Evolutionary conservation across 2,329 filamentous ascomycete genomes (phyloP), one percentile per base, ranked within the genome.

Genomic region (Aspergillus candidus): DNA sequence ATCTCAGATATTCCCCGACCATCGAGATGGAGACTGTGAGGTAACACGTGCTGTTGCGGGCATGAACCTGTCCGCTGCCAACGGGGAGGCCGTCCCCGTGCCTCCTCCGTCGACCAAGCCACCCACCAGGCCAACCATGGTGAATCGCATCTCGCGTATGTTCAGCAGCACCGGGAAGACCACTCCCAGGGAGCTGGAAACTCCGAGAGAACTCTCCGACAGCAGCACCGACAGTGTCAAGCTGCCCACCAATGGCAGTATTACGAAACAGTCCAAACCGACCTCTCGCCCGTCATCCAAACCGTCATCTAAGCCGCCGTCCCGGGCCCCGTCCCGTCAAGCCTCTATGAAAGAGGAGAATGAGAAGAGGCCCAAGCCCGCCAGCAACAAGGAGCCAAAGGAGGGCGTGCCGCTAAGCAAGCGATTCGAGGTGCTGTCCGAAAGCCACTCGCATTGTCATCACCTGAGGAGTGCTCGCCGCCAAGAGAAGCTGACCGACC

Each of bases 401-500:
- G 65, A 69, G 38, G 55, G 56, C 34, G 48, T 53, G 7, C 48
- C 55, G 3, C 48, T 51, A 2, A 56, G 66, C 48, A 72, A 67
- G 51, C 66, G 80, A 32, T 85, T 83, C 61, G 80, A 80, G 65
- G 50, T 74, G 15, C 70, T 76, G 38, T 27, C 70, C 78, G 2
- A 77, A 84, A 50, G 86, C 87, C 51, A 78, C 82, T 31, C 22
- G 22, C 93, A 98, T 60, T 83, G 86, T 58, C 93, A 98, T 64
- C 81, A 88, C 57, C 80, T 98, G 51, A 93, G 88, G 70, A 90
- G 87, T 49, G 86, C 87, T 48, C 88, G 88, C 63, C 81, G 93
- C 45, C 91, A 98, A 67, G 91, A 98, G 69, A 97, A 96, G 70
- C 75, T 98, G 44, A 84, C 86, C 14, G 89, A 94, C 65, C 87